A percentile compares a stretch with the other conserved stretches of the same genome.
These are phyloP conservation scores for Saccharomyces jurei DNA, from an alignment of 805 yeast species.

Conservation along the genomic window DNA sequence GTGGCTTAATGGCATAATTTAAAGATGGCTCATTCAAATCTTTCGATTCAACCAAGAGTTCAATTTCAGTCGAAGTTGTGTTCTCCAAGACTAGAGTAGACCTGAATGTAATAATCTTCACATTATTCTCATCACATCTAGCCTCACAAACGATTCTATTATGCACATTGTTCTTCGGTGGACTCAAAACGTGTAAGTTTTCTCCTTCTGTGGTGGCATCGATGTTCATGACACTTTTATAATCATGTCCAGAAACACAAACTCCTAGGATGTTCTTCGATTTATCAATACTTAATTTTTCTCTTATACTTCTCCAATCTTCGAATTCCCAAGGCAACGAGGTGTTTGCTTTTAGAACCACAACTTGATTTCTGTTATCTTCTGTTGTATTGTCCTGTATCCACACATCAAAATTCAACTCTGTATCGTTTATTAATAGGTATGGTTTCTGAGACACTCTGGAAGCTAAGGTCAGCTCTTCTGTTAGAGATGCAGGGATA, in stretches of 20 bases:
- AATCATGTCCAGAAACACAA: conserved; percentile 47
- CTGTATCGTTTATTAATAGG: conserved; percentile 74
- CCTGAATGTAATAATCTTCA: conserved; percentile 67
- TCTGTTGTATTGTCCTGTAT: conserved; percentile 40
- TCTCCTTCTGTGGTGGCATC: conserved; percentile 81
- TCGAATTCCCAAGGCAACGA: conserved; percentile 82
- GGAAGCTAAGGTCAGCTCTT: conserved; percentile 46
- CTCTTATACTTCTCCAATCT: conserved; percentile 85
- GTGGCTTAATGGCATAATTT: conserved; percentile 43
- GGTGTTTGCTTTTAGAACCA: conserved; percentile 39
- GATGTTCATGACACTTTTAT: conserved; percentile 45
- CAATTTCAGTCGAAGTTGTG: conserved; percentile 53
- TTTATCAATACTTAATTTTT: conserved; percentile 59
- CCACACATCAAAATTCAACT: conserved; percentile 76
- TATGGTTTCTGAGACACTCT: conserved; percentile 82
- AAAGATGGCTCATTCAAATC: conserved; percentile 28
- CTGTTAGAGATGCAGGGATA: conserved; percentile 49
- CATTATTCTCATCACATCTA: conserved; percentile 60
- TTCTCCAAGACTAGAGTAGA: conserved; percentile 70
- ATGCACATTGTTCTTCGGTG: conserved; percentile 56
- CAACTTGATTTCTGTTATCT: conserved; percentile 21
- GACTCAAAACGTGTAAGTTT: conserved; percentile 57
- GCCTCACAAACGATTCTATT: conserved; percentile 70
- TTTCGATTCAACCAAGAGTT: conserved; percentile 31
- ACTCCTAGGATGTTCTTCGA: conserved; percentile 57